phyloP scores from a whole-genome alignment of 768 basidiomycete species.

The Imleria badia region DNA sequence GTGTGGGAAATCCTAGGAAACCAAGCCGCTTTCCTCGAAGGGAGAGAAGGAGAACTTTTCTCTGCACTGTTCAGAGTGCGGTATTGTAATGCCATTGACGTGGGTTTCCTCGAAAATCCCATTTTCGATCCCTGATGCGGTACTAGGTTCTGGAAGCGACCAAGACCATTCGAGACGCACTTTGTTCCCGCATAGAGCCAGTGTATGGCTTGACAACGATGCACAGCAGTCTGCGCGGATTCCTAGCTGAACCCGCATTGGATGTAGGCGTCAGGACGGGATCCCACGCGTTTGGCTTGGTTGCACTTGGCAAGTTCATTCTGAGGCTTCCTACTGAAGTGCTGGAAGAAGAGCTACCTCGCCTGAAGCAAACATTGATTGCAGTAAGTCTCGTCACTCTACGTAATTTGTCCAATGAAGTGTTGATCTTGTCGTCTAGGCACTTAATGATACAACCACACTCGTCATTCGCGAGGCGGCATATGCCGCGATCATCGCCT shows the following conservation, averaged over 20 bases:
- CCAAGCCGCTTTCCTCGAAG: slow-evolving; percentile 71
- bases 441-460: slow-evolving; percentile 67
- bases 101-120: slow-evolving; percentile 35
- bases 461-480: slow-evolving; percentile 84
- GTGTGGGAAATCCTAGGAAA: slow-evolving; percentile 83
- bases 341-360: slow-evolving; percentile 84
- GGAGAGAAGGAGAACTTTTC: slow-evolving; percentile 77
- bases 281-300: slow-evolving; percentile 79
- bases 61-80: slow-evolving; percentile 67
- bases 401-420: background rate
- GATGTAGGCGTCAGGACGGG: slow-evolving; percentile 57
- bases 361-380: slow-evolving; percentile 68
- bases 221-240: slow-evolving; percentile 68
- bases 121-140: background rate
- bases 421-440: slow-evolving; percentile 39
- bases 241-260: slow-evolving; percentile 53
- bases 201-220: slow-evolving; percentile 84
- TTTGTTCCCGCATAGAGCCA: slow-evolving; percentile 72
- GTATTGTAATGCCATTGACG: slow-evolving; percentile 69
- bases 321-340: slow-evolving; percentile 79
- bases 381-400: slow-evolving; percentile 43
- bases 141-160: slow-evolving; percentile 79
- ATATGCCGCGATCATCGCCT: slow-evolving; percentile 78
- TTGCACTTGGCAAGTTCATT: slow-evolving; percentile 81
- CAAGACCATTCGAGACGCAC: slow-evolving; percentile 73